Evolutionary conservation across 2,329 filamentous ascomycete genomes (phyloP).

Genomic region (Arthrobotrys megalospora): DNA sequence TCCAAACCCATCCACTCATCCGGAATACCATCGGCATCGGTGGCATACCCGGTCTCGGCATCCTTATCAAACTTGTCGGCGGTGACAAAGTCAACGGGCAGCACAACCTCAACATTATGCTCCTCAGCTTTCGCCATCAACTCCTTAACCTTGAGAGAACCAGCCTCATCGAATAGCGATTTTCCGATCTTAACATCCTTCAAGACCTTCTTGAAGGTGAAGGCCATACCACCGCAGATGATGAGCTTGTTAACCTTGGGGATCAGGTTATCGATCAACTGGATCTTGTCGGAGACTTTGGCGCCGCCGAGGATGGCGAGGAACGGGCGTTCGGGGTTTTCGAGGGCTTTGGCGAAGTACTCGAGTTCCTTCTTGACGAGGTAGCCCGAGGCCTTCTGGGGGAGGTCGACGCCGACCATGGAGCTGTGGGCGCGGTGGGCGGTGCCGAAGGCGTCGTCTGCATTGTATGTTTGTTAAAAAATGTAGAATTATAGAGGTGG

Average conservation of each 20-base stretch:
- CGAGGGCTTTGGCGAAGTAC: constrained; percentile 97
- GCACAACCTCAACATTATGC: constrained; percentile 93
- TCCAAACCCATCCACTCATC: constrained; percentile 99
- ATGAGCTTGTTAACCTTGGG: constrained; percentile 98
- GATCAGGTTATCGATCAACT: constrained; percentile 98
- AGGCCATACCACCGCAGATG: constrained; percentile 98
- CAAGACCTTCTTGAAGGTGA: constrained; percentile 99
- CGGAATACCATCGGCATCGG: constrained; percentile 89
- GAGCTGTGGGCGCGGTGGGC: constrained; percentile 98
- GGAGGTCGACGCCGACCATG: constrained; percentile 97
- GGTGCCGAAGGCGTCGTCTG: constrained; percentile 99
- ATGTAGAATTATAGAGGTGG: no score
- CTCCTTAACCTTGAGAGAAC: constrained; percentile 88
- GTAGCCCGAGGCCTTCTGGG: constrained; percentile 97
- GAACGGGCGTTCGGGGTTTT: constrained; percentile 94
- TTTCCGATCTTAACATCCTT: constrained; percentile 89
- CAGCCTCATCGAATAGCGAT: constrained; percentile 93
- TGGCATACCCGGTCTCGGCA: constrained; percentile 84
- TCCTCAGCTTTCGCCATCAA: constrained; percentile 96
- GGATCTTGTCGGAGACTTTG: constrained; percentile 99
- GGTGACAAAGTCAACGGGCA: constrained; percentile 95
- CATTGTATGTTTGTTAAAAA: no score
- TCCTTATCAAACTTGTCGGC: constrained; percentile 94
- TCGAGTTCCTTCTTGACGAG: constrained; percentile 99
- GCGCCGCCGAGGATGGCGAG: constrained; percentile 97